A percentile compares a stretch with the other conserved stretches of the same genome.
Conservation (phyloP, 805 yeast species). For the Nakazawaea anatomiae region DNA sequence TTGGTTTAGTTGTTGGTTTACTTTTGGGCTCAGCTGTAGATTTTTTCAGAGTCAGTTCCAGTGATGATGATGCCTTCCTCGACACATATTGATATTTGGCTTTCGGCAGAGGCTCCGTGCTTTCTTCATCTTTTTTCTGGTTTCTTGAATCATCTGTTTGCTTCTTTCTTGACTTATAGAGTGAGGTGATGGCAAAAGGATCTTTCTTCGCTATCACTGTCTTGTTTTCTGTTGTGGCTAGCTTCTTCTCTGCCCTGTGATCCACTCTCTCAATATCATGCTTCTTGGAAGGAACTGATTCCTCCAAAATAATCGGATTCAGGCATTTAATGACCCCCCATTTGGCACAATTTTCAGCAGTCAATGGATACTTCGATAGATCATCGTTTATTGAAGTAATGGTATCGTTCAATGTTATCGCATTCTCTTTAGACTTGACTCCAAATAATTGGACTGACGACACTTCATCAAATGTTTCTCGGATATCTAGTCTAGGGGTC, state of each 20-base stretch:
- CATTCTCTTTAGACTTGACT: neutral
- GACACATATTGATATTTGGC: constrained; percentile 11
- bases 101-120: neutral
- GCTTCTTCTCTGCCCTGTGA: neutral
- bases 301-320: neutral
- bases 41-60: constrained; percentile 12
- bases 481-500: constrained; percentile 13
- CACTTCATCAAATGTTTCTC: constrained; percentile 24
- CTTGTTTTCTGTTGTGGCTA: neutral
- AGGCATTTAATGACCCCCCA: constrained; percentile 17
- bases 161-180: constrained; percentile 10
- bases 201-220: constrained; percentile 1
- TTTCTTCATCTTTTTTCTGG: too few relatives aligned
- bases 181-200: constrained; percentile 6
- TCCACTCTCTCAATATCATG: neutral
- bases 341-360: constrained; percentile 3
- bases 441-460: constrained; percentile 27
- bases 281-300: neutral
- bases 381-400: constrained; percentile 6
- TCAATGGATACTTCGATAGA: neutral
- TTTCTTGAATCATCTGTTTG: neutral
- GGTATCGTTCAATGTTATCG: neutral
- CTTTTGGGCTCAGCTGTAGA: too few relatives aligned
- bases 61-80: constrained; percentile 23
- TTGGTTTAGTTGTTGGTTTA: neutral